phyloP scores from a whole-genome alignment of 169 alveolate species.

The Cryptosporidium viatorum region DNA sequence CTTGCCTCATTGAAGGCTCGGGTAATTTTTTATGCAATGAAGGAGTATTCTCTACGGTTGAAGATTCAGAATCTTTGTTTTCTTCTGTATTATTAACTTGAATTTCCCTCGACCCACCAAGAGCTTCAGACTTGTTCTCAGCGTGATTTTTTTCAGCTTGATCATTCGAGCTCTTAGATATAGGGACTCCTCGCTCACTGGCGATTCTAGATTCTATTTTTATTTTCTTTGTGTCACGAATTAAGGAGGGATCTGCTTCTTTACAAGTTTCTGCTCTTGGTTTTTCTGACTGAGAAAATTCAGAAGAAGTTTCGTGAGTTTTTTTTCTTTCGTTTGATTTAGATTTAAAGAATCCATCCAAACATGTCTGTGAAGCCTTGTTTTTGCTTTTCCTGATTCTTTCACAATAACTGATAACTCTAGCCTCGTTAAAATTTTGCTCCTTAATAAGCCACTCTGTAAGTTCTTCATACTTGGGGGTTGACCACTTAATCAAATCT shows the following conservation, averaged over 20 bases:
- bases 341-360: conserved; percentile 44
- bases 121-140: neutral
- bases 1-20: neutral
- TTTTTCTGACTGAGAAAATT: neutral
- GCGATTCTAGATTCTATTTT: neutral
- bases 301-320: neutral
- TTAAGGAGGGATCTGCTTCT: neutral
- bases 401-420: conserved; percentile 79
- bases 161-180: neutral
- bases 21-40: neutral
- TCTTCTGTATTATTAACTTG: neutral
- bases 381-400: conserved; percentile 50
- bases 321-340: neutral
- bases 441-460: conserved; percentile 83
- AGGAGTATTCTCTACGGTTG: neutral
- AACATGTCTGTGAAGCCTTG: conserved; percentile 61
- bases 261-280: neutral
- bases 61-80: neutral
- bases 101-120: neutral
- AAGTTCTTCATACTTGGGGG: conserved; percentile 83
- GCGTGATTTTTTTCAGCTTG: neutral
- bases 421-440: conserved; percentile 82
- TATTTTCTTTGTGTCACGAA: neutral
- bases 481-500: conserved; percentile 79
- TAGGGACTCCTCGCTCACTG: neutral